Evolutionary conservation across 2,329 filamentous ascomycete genomes (phyloP), one percentile per base, ranked within the genome.

Genomic region (Verruconis gallopava): DNA sequence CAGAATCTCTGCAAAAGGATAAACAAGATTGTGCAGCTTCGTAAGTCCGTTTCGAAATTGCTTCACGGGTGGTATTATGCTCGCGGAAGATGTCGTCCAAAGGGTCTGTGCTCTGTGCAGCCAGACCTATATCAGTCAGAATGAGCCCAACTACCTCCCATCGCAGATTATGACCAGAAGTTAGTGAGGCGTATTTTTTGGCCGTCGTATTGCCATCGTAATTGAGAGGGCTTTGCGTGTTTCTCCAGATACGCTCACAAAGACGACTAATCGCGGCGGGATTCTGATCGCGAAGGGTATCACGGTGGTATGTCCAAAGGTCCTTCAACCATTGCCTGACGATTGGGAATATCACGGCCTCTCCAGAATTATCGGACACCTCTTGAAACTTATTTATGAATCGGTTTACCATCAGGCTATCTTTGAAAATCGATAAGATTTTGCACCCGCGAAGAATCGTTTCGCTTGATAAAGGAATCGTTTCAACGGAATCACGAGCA

Each of bases 101-200:
- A 58, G 55, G 53, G 47, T 51, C 52, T 4, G 59, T 34, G 13
- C 50, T 53, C 18, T 51, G 48, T 5, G 58, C 58, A 14, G 63
- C 49, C 13, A 65, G 47, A 1, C 58, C 60, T 1, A 63, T 57
- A 25, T 61, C 43, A 1, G 56, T 56, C 3, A 63, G 50, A 2
- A 65, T 51, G 5, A 61, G 53, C 1, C 63, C 64, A 2, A 67
- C 55, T 17, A 64, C 55, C 44, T 67, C 64, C 64, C 64, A 67
- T 46, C 64, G 51, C 4, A 66, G 46, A 36, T 57, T 52, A 5
- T 55, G 52, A 1, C 64, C 64, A 13, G 63, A 63, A 2, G 56
- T 57, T 4, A 52, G 53, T 13, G 51, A 47, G 15, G 56, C 59
- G 51, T 63, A 67, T 11, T 64, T 57, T 11, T 48, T 50, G 12